These are phyloP conservation scores for Arxiozyma bovina DNA, from an alignment of 1,139 yeast genomes.

Conservation along the genomic window DNA sequence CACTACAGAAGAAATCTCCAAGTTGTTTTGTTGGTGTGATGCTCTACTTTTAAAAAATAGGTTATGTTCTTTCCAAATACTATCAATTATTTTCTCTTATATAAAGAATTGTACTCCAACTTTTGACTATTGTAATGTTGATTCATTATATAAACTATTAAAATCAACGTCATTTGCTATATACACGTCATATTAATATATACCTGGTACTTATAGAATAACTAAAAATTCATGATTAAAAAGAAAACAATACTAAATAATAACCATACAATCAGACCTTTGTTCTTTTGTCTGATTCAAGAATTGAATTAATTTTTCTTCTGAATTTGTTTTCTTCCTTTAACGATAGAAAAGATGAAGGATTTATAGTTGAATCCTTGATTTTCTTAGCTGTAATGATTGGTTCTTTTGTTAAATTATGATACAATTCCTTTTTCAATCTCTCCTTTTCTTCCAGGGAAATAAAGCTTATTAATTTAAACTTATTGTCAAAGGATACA, in stretches of 20 bases:
- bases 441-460: slow-evolving; percentile 33
- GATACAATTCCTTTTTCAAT: slow-evolving; percentile 27
- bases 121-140: neutral
- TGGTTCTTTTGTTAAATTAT: neutral
- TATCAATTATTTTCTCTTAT: slow-evolving; percentile 19
- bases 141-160: too few species aligned
- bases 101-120: neutral
- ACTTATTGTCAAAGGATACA: slow-evolving; percentile 36
- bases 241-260: neutral
- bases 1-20: slow-evolving; percentile 34
- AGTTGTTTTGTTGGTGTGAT: slow-evolving; percentile 30
- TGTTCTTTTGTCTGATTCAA: neutral
- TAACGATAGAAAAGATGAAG: neutral
- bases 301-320: neutral
- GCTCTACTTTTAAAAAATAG: slow-evolving; percentile 29
- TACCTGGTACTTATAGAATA: neutral
- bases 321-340: neutral
- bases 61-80: slow-evolving; percentile 13
- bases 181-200: neutral
- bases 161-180: neutral
- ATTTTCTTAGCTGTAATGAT: neutral
- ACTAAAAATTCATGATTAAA: too few species aligned
- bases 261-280: neutral
- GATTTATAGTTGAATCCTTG: neutral
- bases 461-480: slow-evolving; percentile 32